Percentiles rank a stretch among this genome's conserved stretches.
phyloP scores from a whole-genome alignment of 169 alveolate genomes.

The Cyclospora cayetanensis region DNA sequence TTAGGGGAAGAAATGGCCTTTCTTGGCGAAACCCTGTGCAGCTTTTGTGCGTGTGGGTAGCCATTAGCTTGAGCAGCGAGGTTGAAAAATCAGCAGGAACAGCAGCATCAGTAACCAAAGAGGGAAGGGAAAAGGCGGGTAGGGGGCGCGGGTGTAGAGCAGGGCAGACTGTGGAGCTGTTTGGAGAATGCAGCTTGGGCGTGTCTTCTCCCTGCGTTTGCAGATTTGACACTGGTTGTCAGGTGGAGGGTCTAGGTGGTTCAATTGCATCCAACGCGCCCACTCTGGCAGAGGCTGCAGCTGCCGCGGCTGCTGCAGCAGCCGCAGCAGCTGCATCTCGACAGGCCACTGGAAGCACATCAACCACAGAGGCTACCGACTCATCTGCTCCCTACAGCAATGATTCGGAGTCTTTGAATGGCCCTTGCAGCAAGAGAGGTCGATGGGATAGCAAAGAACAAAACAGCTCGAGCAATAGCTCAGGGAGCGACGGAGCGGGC shows the following conservation, averaged over 20 bases:
- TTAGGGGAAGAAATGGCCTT: too few relatives aligned
- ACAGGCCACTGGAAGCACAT: background rate
- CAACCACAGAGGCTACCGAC: background rate
- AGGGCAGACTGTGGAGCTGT: too few relatives aligned
- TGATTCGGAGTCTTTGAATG: background rate
- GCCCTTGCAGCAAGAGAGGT: slow-evolving; percentile 53
- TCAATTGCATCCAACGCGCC: slow-evolving; percentile 19
- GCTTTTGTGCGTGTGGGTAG: too few relatives aligned
- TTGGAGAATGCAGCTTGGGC: too few relatives aligned
- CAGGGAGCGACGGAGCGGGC: slow-evolving; percentile 29
- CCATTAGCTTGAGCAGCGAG: too few relatives aligned
- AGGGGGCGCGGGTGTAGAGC: too few relatives aligned
- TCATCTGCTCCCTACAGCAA: background rate
- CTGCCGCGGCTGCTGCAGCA: slow-evolving; percentile 58
- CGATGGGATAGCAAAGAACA: slow-evolving; percentile 68
- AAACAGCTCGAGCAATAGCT: background rate
- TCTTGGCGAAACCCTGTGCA: too few relatives aligned
- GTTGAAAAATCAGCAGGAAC: too few relatives aligned
- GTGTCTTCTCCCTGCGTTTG: background rate
- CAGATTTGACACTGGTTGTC: slow-evolving; percentile 60
- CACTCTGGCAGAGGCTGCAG: slow-evolving; percentile 54
- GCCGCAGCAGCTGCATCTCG: slow-evolving; percentile 38
- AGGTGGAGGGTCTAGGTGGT: background rate
- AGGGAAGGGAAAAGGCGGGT: too few relatives aligned
- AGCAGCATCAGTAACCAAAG: too few relatives aligned